phyloP scores from a whole-genome alignment of 192 early-diverging fungal species.

The Geranomyces michiganensis region DNA sequence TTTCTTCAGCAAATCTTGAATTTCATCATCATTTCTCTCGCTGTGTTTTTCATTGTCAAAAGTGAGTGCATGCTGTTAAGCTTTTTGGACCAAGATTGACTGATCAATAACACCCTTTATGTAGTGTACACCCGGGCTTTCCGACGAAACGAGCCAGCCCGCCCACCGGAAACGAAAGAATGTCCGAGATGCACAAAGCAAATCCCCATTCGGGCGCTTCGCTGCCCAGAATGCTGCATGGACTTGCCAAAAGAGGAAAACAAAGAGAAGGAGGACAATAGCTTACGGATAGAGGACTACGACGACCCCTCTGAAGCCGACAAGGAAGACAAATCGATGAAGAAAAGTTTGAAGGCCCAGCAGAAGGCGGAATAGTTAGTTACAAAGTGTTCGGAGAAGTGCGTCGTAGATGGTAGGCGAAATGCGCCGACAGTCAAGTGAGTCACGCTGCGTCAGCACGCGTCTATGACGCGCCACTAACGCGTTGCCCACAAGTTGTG shows the following conservation, averaged over 20 bases:
- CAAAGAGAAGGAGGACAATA: background rate
- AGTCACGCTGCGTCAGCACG: no score
- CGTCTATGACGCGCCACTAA: no score
- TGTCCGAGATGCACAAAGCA: conserved; percentile 3
- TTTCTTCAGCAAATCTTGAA: conserved; percentile 51
- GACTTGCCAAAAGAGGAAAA: background rate
- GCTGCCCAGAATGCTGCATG: background rate
- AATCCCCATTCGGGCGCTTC: background rate
- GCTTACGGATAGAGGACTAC: no score
- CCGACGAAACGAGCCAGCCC: background rate
- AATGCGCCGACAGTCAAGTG: no score
- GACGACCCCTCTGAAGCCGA: no score
- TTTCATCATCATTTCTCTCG: conserved; percentile 7
- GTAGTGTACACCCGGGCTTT: conserved; percentile 2
- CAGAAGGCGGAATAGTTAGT: no score
- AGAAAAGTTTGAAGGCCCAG: no score
- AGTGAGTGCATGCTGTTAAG: background rate
- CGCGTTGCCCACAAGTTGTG: no score
- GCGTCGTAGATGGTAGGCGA: no score
- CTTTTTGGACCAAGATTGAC: background rate
- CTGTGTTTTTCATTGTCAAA: conserved; percentile 13
- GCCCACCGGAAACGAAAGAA: background rate
- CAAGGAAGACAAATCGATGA: no score
- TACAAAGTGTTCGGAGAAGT: no score
- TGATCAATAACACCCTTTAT: background rate